Evolutionary conservation across 306 rosid species (phyloP), one percentile per base, ranked within the genome.

Genomic region (Macrotyloma uniflorum): DNA sequence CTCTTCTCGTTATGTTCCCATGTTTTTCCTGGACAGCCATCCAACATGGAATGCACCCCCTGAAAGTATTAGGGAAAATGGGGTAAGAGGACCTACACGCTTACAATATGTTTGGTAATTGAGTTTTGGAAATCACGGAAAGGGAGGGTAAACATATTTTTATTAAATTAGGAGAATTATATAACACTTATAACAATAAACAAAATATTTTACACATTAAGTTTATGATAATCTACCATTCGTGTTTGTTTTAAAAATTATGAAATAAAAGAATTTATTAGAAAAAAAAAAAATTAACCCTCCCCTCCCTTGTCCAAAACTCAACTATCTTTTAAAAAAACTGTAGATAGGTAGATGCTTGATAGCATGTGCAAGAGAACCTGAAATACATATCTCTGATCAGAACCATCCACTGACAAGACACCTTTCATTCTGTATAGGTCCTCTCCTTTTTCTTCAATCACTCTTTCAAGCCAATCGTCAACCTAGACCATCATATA

Each of bases 391-490:
- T 91, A 90, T 63, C 94, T 90, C 61, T 94, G 94, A 51, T 91
- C 93, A 5, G 88, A 86, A 72, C 83, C 93, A 61, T 82, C 81
- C 26, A 94, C 93, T 53, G 90, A 86, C 72, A 94, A 85, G 66
- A 92, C 83, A 20, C 98, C 98, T 75, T 94, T 94, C 97, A 94
- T 90, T 84, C 97, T 91, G 81, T 94, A 94, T 79, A 94, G 88
- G 80, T 94, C 97, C 51, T 94, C 98, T 71, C 96, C 98, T 81
- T 94, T 94, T 77, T 92, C 97, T 79, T 88, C 98, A 36, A 90
- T 78, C 84, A 94, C 43, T 78, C 98, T 87, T 78, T 94, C 96
- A 14, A 94, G 89, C 98, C 98, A 94, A 84, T 94, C 98, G 13
- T 94, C 97, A 35, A 90, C 82, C 97, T 94, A 78, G 16, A 55